Base-by-base conservation (phyloP, 345 rosid species). In the Microthlaspi erraticum region DNA sequence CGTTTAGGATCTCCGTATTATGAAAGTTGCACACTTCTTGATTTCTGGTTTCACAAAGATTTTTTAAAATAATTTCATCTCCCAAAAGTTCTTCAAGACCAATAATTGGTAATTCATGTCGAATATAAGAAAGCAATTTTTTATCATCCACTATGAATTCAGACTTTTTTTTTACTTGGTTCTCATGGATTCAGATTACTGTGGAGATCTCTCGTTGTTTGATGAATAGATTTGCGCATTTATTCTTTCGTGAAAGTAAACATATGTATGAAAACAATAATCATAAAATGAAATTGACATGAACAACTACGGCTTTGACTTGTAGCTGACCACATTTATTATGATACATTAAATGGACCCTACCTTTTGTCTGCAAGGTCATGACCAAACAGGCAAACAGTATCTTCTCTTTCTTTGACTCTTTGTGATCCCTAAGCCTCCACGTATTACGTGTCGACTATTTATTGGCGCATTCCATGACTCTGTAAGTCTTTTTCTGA, bases 311-410 rank as follows among this genome's bases (percentile, higher is more conserved):
- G 52, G 11, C 67, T 73, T 75, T 68, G 78, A 75, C 79, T 69
- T 55, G 42, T 69, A 63, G 79, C 74, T 69, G 75, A 63, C 79
- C 31, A 62, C 55, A 75, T 75, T 69, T 69, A 75, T 69, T 69
- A 75, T 62, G 59, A 60, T 31, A 60, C 33, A 59, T 50, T 7
- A 53, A 14, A 12, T 36, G 65, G 79, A 48, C 66, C 64, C 79
- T 11, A 54, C n/a, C 5, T 19, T 7, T 17, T 69, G 71, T 69
- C 66, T 62, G 60, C 41, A 54, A 62, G 60, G 66, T 62, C 53
- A 57, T 62, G 44, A 46, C 54, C 11, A 52, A 44, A 61, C 75
- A 75, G 74, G 46, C 11, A 52, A 44, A 61, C 75, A 75, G 74
- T 74, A 46, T 69, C 70, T 68, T 54, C 65, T 69, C 29, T 75